Evolutionary conservation across 2,329 filamentous ascomycete species (phyloP).

Genomic region (Penicillium brasilianum): DNA sequence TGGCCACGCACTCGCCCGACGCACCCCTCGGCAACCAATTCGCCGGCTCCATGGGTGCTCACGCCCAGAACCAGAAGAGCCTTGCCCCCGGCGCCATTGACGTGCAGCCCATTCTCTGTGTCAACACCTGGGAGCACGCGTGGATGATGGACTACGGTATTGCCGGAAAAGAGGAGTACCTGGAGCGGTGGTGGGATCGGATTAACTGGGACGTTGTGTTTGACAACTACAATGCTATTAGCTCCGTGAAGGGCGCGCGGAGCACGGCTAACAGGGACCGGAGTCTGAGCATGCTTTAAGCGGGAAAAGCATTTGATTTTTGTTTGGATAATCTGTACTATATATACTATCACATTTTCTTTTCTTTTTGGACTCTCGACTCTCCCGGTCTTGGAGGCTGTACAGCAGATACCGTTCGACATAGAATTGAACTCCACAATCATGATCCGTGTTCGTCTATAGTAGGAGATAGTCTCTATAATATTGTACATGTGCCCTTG

Average conservation of each 20-base stretch:
- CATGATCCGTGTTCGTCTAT: constrained; percentile 7
- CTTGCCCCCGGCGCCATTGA: constrained; percentile 53
- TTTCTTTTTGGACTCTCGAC: constrained; percentile 17
- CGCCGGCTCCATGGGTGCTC: constrained; percentile 43
- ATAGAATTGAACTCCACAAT: constrained; percentile 14
- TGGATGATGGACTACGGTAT: constrained; percentile 84
- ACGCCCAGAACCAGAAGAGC: constrained; percentile 41
- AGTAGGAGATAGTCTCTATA: constrained; percentile 4
- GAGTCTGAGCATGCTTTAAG: constrained; percentile 35
- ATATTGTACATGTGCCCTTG: constrained; percentile 5
- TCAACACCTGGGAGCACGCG: constrained; percentile 96
- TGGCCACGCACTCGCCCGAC: constrained; percentile 49
- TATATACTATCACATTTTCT: constrained; percentile 30
- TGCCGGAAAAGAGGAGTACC: constrained; percentile 74
- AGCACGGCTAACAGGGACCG: constrained; percentile 28
- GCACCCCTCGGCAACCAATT: constrained; percentile 42
- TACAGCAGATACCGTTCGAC: constrained; percentile 28
- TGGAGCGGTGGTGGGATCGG: constrained; percentile 82
- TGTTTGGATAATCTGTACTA: constrained; percentile 34
- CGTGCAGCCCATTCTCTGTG: constrained; percentile 78
- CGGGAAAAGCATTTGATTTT: constrained; percentile 23
- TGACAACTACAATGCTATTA: constrained; percentile 47
- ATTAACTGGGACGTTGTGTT: constrained; percentile 84
- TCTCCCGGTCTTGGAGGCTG: constrained; percentile 14
- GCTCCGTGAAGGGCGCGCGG: constrained; percentile 31